These are phyloP conservation scores for Globisporangium okanoganense DNA, from an alignment of 352 stramenopile genomes.

Conservation along the genomic window DNA sequence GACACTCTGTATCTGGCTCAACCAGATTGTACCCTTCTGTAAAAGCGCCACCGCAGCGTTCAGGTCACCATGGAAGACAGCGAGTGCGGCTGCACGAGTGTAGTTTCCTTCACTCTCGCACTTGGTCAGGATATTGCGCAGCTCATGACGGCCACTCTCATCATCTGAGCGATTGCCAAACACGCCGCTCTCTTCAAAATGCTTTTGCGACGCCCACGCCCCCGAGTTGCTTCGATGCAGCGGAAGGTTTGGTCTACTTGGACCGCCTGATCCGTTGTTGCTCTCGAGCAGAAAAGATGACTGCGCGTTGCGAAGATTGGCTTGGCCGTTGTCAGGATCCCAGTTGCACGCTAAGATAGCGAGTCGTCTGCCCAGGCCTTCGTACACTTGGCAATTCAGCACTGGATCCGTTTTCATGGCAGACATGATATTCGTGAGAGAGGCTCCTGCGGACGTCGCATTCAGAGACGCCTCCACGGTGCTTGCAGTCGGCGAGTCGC, in stretches of 20 bases:
- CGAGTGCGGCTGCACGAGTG: constrained; percentile 60
- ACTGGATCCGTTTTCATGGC: constrained; percentile 54
- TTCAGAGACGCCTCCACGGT: constrained; percentile 13
- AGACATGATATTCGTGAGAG: constrained; percentile 35
- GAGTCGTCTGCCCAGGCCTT: constrained; percentile 63
- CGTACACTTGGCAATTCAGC: constrained; percentile 70
- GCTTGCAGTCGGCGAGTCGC: constrained; percentile 18
- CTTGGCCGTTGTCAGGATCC: constrained; percentile 71
- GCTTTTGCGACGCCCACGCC: constrained; percentile 58
- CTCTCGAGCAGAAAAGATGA: background rate
- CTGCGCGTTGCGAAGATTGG: constrained; percentile 7
- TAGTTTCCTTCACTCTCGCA: constrained; percentile 67
- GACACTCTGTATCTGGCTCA: constrained; percentile 54
- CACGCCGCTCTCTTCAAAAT: constrained; percentile 44
- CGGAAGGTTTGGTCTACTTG: constrained; percentile 21
- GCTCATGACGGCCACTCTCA: constrained; percentile 48
- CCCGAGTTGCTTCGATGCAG: constrained; percentile 65
- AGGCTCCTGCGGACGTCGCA: constrained; percentile 13
- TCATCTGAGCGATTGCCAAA: constrained; percentile 49
- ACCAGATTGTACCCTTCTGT: constrained; percentile 61
- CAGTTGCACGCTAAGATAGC: constrained; percentile 78
- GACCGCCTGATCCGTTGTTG: constrained; percentile 27
- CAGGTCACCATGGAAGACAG: constrained; percentile 84
- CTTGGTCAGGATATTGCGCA: constrained; percentile 52
- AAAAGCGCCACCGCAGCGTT: constrained; percentile 58